phyloP scores from a whole-genome alignment of 2,329 filamentous ascomycete genomes.

The Ceratocystis albifundus region DNA sequence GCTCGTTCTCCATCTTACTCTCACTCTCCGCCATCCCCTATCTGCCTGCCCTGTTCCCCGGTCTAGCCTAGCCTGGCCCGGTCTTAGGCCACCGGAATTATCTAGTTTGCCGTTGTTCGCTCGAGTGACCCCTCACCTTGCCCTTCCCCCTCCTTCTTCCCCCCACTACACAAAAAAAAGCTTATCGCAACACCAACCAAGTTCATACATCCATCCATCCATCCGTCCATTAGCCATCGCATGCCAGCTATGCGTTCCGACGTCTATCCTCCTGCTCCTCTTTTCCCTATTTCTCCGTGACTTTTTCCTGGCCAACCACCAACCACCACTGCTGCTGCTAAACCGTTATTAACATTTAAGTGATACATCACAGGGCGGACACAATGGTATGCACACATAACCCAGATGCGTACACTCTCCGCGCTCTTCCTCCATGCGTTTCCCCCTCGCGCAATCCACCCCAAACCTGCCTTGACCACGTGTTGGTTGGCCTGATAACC shows the following conservation, averaged over 20 bases:
- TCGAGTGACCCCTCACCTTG: not conserved
- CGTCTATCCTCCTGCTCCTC: not conserved
- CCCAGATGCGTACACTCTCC: too few relatives aligned
- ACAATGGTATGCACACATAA: conserved; percentile 19
- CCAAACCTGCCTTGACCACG: not conserved
- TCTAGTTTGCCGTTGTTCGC: not conserved
- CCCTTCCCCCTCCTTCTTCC: not conserved
- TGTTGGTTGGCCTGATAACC: not conserved
- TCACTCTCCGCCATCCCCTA: not conserved
- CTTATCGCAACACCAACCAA: conserved; percentile 1
- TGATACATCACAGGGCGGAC: conserved; percentile 18
- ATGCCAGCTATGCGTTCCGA: not conserved
- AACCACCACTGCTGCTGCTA: not conserved
- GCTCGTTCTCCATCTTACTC: not conserved
- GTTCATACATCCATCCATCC: not conserved
- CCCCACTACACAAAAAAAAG: not conserved
- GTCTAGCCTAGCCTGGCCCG: not conserved
- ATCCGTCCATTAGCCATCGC: not conserved
- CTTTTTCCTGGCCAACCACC: not conserved
- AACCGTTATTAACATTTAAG: not conserved
- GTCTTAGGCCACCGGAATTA: not conserved
- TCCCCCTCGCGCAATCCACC: conserved; percentile 9
- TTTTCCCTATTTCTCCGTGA: not conserved
- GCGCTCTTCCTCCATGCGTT: too few relatives aligned
- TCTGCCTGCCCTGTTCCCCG: not conserved